Percentiles rank a stretch among this genome's conserved stretches.
Conservation (phyloP, 257 asterid genomes). For the Solanum phureja region DNA sequence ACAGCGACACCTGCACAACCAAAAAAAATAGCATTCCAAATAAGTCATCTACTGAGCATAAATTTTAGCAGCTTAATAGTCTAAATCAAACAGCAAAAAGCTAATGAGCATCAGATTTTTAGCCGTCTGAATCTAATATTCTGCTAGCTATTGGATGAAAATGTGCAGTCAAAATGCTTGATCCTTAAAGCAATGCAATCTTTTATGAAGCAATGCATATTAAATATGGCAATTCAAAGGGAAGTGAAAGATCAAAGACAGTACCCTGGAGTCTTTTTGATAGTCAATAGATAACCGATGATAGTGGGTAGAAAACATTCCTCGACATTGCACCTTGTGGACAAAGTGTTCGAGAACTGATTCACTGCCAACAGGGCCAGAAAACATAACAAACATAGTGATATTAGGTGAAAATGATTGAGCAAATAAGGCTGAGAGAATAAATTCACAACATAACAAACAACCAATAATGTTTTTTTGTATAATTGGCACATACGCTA, state of each 20-base stretch:
- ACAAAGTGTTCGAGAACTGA: constrained; percentile 94
- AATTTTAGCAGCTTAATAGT: background rate
- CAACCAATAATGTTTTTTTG: background rate
- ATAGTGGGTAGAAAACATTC: constrained; percentile 97
- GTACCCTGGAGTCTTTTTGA: constrained; percentile 72
- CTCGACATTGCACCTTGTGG: constrained; percentile 70
- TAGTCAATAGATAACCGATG: constrained; percentile 79
- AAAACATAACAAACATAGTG: constrained; percentile 1
- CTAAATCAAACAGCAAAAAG: background rate
- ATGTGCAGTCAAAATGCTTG: background rate
- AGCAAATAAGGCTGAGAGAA: background rate
- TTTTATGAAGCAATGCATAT: background rate
- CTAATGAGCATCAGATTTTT: background rate
- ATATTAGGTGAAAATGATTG: background rate
- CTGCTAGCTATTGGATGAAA: background rate
- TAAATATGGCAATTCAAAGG: background rate
- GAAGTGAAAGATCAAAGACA: background rate
- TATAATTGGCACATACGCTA: constrained; percentile 64
- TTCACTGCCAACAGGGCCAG: constrained; percentile 45
- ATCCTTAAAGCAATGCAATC: background rate
- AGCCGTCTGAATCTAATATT: background rate
- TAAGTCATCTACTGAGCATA: background rate
- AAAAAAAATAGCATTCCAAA: background rate
- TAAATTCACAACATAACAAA: background rate
- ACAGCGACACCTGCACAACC: constrained; percentile 56